phyloP scores from a whole-genome alignment of 1,284 basidiomycete species.

The Cryptococcus hybrid region DNA sequence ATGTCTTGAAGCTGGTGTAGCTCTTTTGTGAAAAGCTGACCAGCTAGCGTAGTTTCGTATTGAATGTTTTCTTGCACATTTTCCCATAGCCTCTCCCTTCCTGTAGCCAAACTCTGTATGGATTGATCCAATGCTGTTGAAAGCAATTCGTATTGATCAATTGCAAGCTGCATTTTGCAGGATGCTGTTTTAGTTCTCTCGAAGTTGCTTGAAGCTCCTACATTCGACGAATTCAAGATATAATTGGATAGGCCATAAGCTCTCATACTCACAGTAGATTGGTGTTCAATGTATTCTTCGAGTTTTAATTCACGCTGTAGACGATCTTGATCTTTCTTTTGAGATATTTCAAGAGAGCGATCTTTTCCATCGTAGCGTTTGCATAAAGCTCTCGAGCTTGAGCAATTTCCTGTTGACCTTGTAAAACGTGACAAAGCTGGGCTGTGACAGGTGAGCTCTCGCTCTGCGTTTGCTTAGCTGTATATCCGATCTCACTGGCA shows the following conservation, averaged over 20 bases:
- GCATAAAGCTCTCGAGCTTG: conserved; percentile 25
- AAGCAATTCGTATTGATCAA: not conserved
- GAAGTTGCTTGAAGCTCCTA: not conserved
- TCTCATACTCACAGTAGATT: not conserved
- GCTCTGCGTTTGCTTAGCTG: not conserved
- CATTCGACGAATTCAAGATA: too few species aligned
- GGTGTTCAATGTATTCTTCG: not conserved
- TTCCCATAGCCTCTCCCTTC: too few species aligned
- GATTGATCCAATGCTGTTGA: too few species aligned
- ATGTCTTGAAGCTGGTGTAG: too few species aligned
- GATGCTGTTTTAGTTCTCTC: not conserved
- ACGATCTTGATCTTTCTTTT: conserved; percentile 6
- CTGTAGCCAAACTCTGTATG: too few species aligned
- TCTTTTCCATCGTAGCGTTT: conserved; percentile 35
- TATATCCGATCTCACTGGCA: conserved; percentile 29
- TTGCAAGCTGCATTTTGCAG: not conserved
- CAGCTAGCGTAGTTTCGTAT: too few species aligned
- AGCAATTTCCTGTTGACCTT: conserved; percentile 26
- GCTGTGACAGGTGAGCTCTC: conserved; percentile 16
- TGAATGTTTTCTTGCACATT: too few species aligned
- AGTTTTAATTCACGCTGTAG: not conserved
- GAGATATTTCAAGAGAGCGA: conserved; percentile 25
- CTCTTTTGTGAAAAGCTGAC: too few species aligned
- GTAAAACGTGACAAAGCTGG: conserved; percentile 38
- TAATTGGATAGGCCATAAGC: too few species aligned